Base-by-base conservation (phyloP, 768 basidiomycete genomes). In the Baorangia bicolor region DNA sequence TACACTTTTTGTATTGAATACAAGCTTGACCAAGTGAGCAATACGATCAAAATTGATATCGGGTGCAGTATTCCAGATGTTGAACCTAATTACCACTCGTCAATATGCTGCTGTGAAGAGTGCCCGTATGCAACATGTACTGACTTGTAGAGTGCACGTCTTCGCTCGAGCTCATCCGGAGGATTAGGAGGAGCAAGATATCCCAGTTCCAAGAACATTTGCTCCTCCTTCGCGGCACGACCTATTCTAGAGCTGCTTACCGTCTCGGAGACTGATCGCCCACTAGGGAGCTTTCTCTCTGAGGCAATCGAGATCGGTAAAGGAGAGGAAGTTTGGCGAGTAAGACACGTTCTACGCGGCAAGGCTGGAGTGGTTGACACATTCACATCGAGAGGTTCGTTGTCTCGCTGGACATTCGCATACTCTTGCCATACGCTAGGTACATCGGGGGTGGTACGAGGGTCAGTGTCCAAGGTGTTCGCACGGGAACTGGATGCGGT, bases 41-140 rank as follows among this genome's bases (percentile, higher is more conserved):
- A 97, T 95, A 18, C 95, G 84, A 71, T 97, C 94, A 67, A 98
- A 97, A 68, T 96, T 95, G 58, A 83, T 77, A 69, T 98, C 95
- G 10, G 86, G 78, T 16, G 86, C 85, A 0, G 93, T 94, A 59
- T 90, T 84, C 82, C 92, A 87, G 46, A 97, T 89, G 62, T 94
- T 93, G 75, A 92, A 95, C 60, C 92, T 90, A 58, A 28, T 53
- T 12, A 14, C n/a, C n/a, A 28, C 16, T 45, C 33, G 49, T 63
- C 21, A 56, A 50, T 30, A 30, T 44, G 30, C 27, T 49, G 21
- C 23, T 14, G 33, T 30, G 41, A 45, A 16, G 10, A 44, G 21
- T 47, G 37, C 21, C n/a, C 9, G 33, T 23, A 30, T 13, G 39
- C n/a, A 41, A 39, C 4, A 10, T 25, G 23, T 12, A 27, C 83